Evolutionary conservation across 345 rosid genomes (phyloP).

Genomic region (Dimocarpus longan): DNA sequence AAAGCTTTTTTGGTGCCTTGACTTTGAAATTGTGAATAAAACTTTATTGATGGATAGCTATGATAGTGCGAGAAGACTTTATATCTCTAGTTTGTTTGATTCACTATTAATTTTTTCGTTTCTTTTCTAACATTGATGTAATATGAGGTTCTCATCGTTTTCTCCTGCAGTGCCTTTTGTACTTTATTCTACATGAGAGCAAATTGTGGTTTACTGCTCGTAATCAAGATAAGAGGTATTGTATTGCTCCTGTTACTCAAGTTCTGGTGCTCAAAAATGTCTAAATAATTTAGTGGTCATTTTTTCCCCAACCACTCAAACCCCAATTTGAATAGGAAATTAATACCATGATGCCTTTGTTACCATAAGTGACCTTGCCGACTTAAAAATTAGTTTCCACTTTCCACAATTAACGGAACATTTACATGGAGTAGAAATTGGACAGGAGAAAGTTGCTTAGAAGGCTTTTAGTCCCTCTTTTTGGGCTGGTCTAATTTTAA

Average conservation of each 20-base stretch:
- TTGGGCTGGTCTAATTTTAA: background rate
- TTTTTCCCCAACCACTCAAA: background rate
- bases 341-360: background rate
- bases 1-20: constrained; percentile 3
- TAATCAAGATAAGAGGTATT: constrained; percentile 26
- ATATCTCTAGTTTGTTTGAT: background rate
- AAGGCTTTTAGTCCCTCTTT: background rate
- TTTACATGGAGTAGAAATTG: background rate
- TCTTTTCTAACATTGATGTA: background rate
- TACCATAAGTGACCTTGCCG: background rate
- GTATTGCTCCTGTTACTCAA: background rate
- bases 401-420: background rate
- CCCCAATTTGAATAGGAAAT: background rate
- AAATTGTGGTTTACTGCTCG: constrained; percentile 17
- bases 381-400: background rate
- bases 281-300: background rate
- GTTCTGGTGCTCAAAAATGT: background rate
- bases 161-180: constrained; percentile 59
- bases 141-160: constrained; percentile 18
- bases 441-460: background rate
- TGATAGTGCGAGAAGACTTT: background rate
- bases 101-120: constrained; percentile 4
- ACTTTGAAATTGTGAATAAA: background rate
- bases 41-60: background rate
- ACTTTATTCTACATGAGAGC: constrained; percentile 51